These are phyloP conservation scores for Sporothrix euskadiensis DNA, from an alignment of 2,329 filamentous ascomycete species.

Conservation along the genomic window DNA sequence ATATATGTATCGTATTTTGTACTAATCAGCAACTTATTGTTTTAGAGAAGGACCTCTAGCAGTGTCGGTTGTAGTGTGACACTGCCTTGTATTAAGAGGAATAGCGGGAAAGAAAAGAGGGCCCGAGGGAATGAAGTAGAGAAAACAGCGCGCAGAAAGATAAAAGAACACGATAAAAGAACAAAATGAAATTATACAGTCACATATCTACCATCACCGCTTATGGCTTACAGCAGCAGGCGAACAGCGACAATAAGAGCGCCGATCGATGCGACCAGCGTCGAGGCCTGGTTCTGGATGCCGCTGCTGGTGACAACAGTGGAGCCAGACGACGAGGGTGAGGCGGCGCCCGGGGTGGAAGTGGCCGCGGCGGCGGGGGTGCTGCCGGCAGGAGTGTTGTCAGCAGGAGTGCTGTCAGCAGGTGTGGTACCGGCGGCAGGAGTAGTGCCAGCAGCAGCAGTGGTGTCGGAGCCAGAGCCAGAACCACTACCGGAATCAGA, in stretches of 20 bases:
- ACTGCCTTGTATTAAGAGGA: neutral
- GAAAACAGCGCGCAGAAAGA: neutral
- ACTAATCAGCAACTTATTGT: neutral
- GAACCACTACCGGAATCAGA: neutral
- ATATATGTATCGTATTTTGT: neutral
- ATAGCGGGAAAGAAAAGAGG: neutral
- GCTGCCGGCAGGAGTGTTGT: neutral
- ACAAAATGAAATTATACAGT: neutral
- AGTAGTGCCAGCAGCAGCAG: neutral
- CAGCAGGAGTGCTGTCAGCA: neutral
- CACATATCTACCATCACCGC: neutral
- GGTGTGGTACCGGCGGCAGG: neutral
- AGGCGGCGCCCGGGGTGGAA: neutral
- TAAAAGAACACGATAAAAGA: too few relatives aligned
- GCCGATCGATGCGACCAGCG: neutral
- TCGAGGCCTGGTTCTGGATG: constrained; percentile 18
- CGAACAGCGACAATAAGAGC: constrained; percentile 1
- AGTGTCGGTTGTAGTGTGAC: too few relatives aligned
- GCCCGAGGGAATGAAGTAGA: constrained; percentile 3
- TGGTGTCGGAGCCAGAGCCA: constrained; percentile 8
- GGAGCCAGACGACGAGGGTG: neutral
- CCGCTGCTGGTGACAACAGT: constrained; percentile 9
- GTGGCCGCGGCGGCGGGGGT: neutral
- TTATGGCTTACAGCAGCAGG: neutral
- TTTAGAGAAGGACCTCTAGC: constrained; percentile 8